Evolutionary conservation across 106 monocot species (phyloP), one percentile per base, ranked within the genome.

Genomic region (Posidonia australis): DNA sequence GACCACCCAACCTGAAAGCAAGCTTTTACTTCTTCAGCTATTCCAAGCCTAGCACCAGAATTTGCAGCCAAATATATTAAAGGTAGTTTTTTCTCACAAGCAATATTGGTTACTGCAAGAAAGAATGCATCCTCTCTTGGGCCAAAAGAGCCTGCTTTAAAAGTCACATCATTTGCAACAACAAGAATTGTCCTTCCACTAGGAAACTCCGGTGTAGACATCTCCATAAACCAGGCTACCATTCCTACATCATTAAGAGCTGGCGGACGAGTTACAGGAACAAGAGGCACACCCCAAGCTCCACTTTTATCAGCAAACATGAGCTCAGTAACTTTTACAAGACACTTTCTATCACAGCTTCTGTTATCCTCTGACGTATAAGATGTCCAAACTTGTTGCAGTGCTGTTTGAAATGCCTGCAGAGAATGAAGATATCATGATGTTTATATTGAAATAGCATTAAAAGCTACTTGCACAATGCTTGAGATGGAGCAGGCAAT

Each of bases 61-160:
- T 90, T 98, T 42, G 96, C 96, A 42, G 96, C 87, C 26, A 98
- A 60, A 65, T 98, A 98, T 19, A 98, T 87, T 41, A 98, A 71
- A 66, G 96, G 96, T 11, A 87, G 55, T 67, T 98, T 98, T 74
- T 79, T 78, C 27, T 81, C 75, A 61, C 86, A 86, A 2, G 96
- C 87, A 20, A 98, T 70, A 57, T 90, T 77, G 9, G 96, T 83
- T 5, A 75, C 85, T 3, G 84, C 83, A 80, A 83, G 76, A 36
- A 98, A 98, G 78, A 91, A 98, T 47, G 90, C 84, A 73, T 98
- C 96, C 67, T 98, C 96, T 62, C 81, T 73, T 42, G 96, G 96
- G 52, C 96, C 96, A 67, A 98, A 98, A 0, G 96, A 98, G 3
- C 96, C 96, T n/a, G 74, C 81, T 67, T 80, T 87, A 47, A 87